phyloP scores from a whole-genome alignment of 495 filamentous ascomycete genomes.

The Hypoxylon cercidicola region DNA sequence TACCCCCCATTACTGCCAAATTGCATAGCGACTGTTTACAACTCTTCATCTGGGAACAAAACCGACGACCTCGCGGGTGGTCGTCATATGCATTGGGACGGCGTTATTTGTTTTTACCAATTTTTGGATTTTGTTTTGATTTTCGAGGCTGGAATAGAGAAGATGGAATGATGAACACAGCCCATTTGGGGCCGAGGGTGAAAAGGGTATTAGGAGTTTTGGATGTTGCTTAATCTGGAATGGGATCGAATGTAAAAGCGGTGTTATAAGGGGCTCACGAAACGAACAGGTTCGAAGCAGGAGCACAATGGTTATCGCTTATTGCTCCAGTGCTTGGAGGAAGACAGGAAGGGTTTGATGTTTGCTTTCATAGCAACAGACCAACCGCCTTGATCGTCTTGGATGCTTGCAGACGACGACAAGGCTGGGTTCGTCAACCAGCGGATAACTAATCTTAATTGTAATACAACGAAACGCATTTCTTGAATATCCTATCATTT shows the following conservation, averaged over 20 bases:
- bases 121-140: conserved; percentile 29
- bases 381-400: conserved; percentile 17
- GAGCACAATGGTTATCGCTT: conserved; percentile 43
- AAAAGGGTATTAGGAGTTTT: conserved; percentile 41
- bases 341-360: conserved; percentile 39
- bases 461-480: conserved; percentile 37
- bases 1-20: conserved; percentile 53
- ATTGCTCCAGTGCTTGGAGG: conserved; percentile 38
- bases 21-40: conserved; percentile 64
- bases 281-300: conserved; percentile 18
- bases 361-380: conserved; percentile 21
- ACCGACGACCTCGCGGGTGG: conserved; percentile 42
- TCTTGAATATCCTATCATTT: conserved; percentile 12
- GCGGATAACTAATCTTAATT: conserved; percentile 49
- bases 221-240: conserved; percentile 28
- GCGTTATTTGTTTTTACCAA: conserved; percentile 39
- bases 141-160: conserved; percentile 21
- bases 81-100: conserved; percentile 48
- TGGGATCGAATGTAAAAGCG: conserved; percentile 15
- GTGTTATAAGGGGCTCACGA: conserved; percentile 25
- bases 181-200: conserved; percentile 19
- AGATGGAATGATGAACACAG: conserved; percentile 17
- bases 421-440: conserved; percentile 33
- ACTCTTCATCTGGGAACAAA: conserved; percentile 43
- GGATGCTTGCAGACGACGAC: conserved; percentile 39